A percentile compares a stretch with the other conserved stretches of the same genome.
phyloP scores from a whole-genome alignment of 2,329 filamentous ascomycete species.

The Drechslerella dactyloides region DNA sequence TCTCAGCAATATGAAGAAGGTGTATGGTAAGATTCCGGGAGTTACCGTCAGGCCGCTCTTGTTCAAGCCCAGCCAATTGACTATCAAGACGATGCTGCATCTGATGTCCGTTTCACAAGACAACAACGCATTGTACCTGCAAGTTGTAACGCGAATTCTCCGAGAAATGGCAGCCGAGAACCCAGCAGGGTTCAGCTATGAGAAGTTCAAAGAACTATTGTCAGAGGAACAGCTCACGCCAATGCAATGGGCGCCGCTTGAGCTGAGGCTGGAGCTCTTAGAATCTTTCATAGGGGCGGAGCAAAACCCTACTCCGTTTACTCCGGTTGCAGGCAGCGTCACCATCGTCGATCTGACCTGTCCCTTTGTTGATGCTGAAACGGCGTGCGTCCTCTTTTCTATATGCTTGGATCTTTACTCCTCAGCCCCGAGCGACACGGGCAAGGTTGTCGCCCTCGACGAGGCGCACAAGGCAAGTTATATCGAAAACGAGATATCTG shows the following conservation, averaged over 20 bases:
- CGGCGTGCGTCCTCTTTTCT: conserved; percentile 74
- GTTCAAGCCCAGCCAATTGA: conserved; percentile 53
- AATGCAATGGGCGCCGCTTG: conserved; percentile 51
- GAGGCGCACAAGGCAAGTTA: conserved; percentile 71
- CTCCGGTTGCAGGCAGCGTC: conserved; percentile 61
- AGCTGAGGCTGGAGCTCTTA: conserved; percentile 54
- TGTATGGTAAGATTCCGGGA: conserved; percentile 54
- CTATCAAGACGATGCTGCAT: conserved; percentile 53
- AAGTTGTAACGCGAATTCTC: conserved; percentile 53
- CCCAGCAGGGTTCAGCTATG: conserved; percentile 52
- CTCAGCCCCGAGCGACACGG: conserved; percentile 60
- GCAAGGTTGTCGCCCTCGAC: conserved; percentile 69
- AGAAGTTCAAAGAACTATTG: conserved; percentile 53
- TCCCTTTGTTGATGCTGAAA: conserved; percentile 70
- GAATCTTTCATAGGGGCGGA: conserved; percentile 54
- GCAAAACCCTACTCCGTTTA: conserved; percentile 43
- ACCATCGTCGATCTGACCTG: conserved; percentile 77
- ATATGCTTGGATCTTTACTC: conserved; percentile 73
- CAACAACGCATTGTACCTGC: conserved; percentile 53
- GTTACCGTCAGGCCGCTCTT: conserved; percentile 52
- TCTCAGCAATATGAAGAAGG: conserved; percentile 49
- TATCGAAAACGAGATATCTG: neutral
- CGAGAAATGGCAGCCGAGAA: conserved; percentile 54
- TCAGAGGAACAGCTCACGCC: conserved; percentile 34
- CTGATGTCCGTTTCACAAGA: conserved; percentile 54